phyloP scores from a whole-genome alignment of 1,139 yeast genomes.

The Scheffersomyces titani region DNA sequence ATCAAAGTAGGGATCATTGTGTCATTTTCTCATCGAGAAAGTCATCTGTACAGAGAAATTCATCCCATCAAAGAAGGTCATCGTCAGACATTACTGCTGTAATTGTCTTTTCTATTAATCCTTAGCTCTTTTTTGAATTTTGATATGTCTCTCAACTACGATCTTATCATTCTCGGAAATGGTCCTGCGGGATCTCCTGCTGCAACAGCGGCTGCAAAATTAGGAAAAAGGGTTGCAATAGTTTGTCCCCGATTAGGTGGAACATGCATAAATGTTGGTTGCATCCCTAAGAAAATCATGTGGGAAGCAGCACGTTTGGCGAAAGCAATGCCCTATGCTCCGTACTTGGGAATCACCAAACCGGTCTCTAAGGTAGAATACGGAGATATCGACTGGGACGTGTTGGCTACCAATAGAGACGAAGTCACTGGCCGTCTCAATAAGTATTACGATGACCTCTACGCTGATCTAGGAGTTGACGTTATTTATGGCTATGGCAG shows the following conservation, averaged over 20 bases:
- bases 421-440: not conserved
- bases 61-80: no score
- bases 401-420: not conserved
- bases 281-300: not conserved
- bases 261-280: not conserved
- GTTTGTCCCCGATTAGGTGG: not conserved
- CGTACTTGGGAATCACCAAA: not conserved
- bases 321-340: not conserved
- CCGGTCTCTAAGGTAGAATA: not conserved
- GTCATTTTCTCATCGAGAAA: not conserved
- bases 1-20: not conserved
- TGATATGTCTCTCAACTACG: not conserved
- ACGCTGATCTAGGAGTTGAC: not conserved
- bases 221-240: not conserved
- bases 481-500: not conserved
- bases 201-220: not conserved
- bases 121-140: not conserved
- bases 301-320: not conserved
- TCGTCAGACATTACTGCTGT: no score
- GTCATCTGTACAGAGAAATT: not conserved
- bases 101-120: no score
- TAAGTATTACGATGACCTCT: not conserved
- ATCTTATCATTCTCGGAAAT: not conserved
- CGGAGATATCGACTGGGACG: not conserved
- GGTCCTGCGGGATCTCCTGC: not conserved